Evolutionary conservation across 83 land plant species (phyloP).

Genomic region (Diphasiastrum complanatum): DNA sequence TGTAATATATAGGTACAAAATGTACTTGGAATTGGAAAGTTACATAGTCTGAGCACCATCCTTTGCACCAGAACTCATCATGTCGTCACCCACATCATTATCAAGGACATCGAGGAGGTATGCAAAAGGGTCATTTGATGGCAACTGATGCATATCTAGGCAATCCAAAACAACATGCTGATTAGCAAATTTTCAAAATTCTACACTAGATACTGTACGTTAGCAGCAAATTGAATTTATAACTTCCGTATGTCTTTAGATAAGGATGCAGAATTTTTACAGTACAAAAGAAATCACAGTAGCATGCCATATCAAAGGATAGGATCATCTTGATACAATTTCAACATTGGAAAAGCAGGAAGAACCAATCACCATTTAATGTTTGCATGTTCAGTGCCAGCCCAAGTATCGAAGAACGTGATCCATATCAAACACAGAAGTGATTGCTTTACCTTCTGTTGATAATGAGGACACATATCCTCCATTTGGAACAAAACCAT

Average conservation of each 20-base stretch:
- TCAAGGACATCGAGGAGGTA: slow-evolving; percentile 9
- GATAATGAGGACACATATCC: too few relatives aligned
- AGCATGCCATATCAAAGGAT: not conserved
- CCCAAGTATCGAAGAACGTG: too few relatives aligned
- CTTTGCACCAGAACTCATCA: too few relatives aligned
- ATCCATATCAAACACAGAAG: too few relatives aligned
- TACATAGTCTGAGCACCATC: too few relatives aligned
- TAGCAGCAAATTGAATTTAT: not conserved
- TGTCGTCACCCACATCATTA: not conserved
- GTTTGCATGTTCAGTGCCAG: too few relatives aligned
- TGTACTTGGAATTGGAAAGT: too few relatives aligned
- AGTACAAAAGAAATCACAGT: not conserved
- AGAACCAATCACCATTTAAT: too few relatives aligned
- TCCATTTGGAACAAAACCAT: too few relatives aligned
- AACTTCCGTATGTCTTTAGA: not conserved
- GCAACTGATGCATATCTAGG: slow-evolving; percentile 13
- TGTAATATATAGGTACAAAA: too few relatives aligned
- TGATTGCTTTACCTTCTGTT: too few relatives aligned
- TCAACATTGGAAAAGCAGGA: too few relatives aligned
- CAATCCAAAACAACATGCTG: not conserved
- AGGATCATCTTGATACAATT: not conserved
- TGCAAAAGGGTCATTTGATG: slow-evolving; percentile 4
- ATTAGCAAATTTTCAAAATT: not conserved
- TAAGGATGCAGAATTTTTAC: not conserved
- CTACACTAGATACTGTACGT: not conserved